phyloP scores from a whole-genome alignment of 495 filamentous ascomycete species.

The Lepidopterella palustris region DNA sequence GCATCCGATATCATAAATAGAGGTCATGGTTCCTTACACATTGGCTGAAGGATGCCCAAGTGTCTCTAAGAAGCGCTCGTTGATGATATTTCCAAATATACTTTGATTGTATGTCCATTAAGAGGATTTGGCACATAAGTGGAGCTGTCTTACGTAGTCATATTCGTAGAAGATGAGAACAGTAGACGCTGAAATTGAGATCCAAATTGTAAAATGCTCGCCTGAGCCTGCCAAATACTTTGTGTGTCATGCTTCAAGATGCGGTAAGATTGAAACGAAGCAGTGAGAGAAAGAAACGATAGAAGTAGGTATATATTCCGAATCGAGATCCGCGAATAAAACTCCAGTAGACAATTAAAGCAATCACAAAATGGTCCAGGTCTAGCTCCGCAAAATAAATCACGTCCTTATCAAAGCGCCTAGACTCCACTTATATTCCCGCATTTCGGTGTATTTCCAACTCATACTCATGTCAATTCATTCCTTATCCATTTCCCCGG shows the following conservation, averaged over 20 bases:
- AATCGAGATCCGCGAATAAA: neutral
- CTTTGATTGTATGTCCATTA: slow-evolving; percentile 5
- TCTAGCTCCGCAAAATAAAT: too few relatives aligned
- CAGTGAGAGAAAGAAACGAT: neutral
- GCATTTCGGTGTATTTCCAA: neutral
- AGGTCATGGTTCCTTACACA: slow-evolving; percentile 27
- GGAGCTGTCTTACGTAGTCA: slow-evolving; percentile 11
- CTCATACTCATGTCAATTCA: neutral
- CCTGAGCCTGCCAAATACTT: slow-evolving; percentile 27
- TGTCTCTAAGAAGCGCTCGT: slow-evolving; percentile 20
- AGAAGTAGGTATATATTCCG: neutral
- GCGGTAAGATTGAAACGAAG: neutral
- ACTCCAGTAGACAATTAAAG: neutral
- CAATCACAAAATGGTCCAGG: too few relatives aligned
- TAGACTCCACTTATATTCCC: neutral
- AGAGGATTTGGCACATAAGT: neutral
- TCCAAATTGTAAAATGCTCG: slow-evolving; percentile 25
- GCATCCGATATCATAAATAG: slow-evolving; percentile 28
- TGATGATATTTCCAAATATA: slow-evolving; percentile 28
- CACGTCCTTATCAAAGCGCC: too few relatives aligned
- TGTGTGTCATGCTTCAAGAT: slow-evolving; percentile 14
- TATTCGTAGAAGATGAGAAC: slow-evolving; percentile 26
- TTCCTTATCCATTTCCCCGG: neutral
- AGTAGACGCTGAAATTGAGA: slow-evolving; percentile 18
- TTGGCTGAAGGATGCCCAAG: slow-evolving; percentile 25